Evolutionary conservation across 768 basidiomycete genomes (phyloP).

Genomic region (Lactarius sp.): DNA sequence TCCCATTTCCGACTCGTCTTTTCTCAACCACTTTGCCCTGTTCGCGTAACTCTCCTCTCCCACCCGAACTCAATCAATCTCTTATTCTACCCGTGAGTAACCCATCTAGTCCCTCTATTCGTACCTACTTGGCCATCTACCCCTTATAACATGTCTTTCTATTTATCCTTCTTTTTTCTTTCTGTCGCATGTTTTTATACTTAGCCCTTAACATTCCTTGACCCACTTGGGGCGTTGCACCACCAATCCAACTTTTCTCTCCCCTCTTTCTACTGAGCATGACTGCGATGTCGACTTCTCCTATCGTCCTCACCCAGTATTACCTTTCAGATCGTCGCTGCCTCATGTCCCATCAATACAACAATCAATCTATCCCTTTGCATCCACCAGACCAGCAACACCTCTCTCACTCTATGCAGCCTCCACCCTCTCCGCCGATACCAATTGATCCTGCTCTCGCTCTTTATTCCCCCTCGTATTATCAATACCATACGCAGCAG

Average conservation of each 20-base stretch:
- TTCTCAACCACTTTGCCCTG: neutral
- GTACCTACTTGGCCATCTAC: neutral
- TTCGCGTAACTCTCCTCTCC: neutral
- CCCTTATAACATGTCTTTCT: neutral
- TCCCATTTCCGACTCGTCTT: neutral
- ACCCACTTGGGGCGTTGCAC: neutral
- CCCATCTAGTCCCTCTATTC: neutral
- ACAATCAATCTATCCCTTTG: conserved; percentile 36
- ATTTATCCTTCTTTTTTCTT: neutral
- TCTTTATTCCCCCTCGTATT: conserved; percentile 57
- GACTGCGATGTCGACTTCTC: conserved; percentile 15
- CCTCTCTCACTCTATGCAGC: conserved; percentile 41
- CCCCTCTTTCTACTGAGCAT: neutral
- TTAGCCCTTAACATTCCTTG: neutral
- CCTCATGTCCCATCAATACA: conserved; percentile 31
- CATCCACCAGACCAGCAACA: conserved; percentile 36
- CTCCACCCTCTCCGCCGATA: conserved; percentile 54
- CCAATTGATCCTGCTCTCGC: conserved; percentile 71
- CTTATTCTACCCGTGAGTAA: neutral
- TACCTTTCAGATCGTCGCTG: conserved; percentile 29
- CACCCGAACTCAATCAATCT: neutral
- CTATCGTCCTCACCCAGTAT: conserved; percentile 28
- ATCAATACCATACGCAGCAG: conserved; percentile 44
- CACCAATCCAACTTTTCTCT: neutral
- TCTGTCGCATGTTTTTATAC: neutral